These are phyloP conservation scores for Hypoxylon trugodes DNA, from an alignment of 495 filamentous ascomycete genomes.

Conservation along the genomic window DNA sequence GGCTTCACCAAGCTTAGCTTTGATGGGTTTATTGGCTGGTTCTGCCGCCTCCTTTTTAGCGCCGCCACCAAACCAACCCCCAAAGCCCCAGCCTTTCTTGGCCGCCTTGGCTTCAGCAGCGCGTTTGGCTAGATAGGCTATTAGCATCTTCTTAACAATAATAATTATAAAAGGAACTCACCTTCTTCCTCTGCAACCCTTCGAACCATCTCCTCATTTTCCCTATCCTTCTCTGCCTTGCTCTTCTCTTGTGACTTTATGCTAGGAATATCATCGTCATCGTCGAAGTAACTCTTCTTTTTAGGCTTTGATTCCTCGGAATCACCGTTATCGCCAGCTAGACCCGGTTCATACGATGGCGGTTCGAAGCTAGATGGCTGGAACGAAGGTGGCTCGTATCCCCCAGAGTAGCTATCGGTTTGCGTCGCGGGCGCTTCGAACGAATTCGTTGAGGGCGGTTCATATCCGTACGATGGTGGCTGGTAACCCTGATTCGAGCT, in stretches of 20 bases:
- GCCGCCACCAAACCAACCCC: constrained; percentile 78
- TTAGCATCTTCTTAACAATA: constrained; percentile 40
- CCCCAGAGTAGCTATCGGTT: constrained; percentile 35
- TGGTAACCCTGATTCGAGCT: constrained; percentile 45
- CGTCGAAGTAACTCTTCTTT: constrained; percentile 83
- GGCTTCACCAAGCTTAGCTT: constrained; percentile 94
- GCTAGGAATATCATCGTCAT: constrained; percentile 66
- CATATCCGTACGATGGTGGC: constrained; percentile 53
- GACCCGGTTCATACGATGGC: constrained; percentile 62
- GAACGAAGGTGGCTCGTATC: constrained; percentile 62
- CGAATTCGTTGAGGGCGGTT: constrained; percentile 48
- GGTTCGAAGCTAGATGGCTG: constrained; percentile 63
- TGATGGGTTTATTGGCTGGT: constrained; percentile 74
- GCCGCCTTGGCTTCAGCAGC: constrained; percentile 46
- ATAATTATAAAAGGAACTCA: constrained; percentile 47
- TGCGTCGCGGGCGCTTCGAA: constrained; percentile 48
- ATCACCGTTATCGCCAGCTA: constrained; percentile 53
- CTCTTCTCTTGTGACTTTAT: constrained; percentile 53
- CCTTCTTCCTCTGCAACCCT: constrained; percentile 88
- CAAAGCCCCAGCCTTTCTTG: constrained; percentile 85
- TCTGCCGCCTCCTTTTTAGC: constrained; percentile 69
- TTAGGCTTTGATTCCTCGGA: constrained; percentile 61
- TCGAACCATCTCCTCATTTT: constrained; percentile 80
- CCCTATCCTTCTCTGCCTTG: constrained; percentile 66
- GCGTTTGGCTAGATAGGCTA: constrained; percentile 37